phyloP scores from a whole-genome alignment of 345 rosid species.

The Ceriops decandra region DNA sequence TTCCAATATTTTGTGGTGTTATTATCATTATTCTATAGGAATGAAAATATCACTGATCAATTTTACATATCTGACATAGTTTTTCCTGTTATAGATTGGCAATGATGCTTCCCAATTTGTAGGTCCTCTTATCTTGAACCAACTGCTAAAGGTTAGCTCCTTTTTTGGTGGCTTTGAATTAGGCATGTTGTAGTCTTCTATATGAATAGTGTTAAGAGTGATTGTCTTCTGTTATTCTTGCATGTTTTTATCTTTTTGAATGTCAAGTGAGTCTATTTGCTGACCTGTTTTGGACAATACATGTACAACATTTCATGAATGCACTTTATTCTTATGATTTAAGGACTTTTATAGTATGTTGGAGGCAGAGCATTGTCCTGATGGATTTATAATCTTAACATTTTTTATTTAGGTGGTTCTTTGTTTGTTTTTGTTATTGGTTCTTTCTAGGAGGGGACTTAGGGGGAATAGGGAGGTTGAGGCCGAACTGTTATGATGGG shows the following conservation, averaged over 20 bases:
- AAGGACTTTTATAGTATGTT: background rate
- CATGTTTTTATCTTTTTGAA: no score
- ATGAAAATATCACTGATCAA: background rate
- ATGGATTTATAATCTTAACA: background rate
- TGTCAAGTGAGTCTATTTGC: background rate
- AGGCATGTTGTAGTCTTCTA: background rate
- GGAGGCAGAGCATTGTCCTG: background rate
- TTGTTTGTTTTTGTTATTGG: background rate
- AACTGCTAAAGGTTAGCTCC: slow-evolving; percentile 69
- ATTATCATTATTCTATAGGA: no score
- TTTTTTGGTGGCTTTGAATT: slow-evolving; percentile 1
- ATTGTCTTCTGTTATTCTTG: no score
- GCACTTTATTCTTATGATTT: background rate
- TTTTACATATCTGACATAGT: slow-evolving; percentile 7
- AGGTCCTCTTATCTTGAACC: slow-evolving; percentile 85
- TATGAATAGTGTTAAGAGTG: no score
- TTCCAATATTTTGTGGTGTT: no score
- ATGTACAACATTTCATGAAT: background rate
- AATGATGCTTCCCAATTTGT: slow-evolving; percentile 93
- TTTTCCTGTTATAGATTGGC: slow-evolving; percentile 53
- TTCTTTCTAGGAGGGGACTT: background rate
- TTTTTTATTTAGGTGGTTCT: background rate
- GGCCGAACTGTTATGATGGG: background rate
- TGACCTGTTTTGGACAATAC: background rate
- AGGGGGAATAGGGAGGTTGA: background rate